Base-by-base conservation (phyloP, 2,329 filamentous ascomycete genomes). In the Verticillium nubilum region DNA sequence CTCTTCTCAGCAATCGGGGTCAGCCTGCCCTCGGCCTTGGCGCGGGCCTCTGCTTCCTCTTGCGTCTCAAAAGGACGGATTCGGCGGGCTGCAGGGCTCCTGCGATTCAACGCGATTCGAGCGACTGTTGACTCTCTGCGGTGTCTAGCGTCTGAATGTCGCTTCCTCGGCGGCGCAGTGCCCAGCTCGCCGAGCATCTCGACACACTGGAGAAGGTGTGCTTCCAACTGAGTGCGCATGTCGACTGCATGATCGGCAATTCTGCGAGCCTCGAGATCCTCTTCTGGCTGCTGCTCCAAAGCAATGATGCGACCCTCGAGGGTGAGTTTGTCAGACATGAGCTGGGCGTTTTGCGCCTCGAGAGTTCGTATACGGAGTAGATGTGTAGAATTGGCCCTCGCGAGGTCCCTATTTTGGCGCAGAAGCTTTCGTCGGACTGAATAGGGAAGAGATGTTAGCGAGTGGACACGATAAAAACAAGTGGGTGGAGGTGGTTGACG, bases 321-420 rank as follows among this genome's bases (percentile, higher is more conserved):
- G 58, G 86, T 81, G 59, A 94, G 81, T 69, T 95, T 95, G 66
- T 95, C 90, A n/a, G 88, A 86, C 26, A 93, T 79, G 64, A 93
- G 82, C 55, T 86, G 85, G 47, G 88, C 86, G 63, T 85, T 87
- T 72, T 96, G 90, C 69, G 87, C 85, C 69, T 94, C 90, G 60
- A 95, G 81, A 63, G 81, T 85, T 61, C 90, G 86, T 67, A 95
- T 93, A 65, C 88, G 87, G 31, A 91, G 80, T 31, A 89, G 90
- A 72, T 93, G 89, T 56, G 84, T 82, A 26, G 90, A 91, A 75
- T 96, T 95, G 67, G 83, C 85, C 70, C 87, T 86, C 63, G 90
- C 90, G 64, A 95, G 88, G 68, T 95, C 91, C 74, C 90, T 85
- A 71, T 96, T 96, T 72, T 95, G 91, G 58, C 91, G 85, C 67